These are phyloP conservation scores for Withania somnifera DNA, from an alignment of 305 asterid species.

Conservation along the genomic window DNA sequence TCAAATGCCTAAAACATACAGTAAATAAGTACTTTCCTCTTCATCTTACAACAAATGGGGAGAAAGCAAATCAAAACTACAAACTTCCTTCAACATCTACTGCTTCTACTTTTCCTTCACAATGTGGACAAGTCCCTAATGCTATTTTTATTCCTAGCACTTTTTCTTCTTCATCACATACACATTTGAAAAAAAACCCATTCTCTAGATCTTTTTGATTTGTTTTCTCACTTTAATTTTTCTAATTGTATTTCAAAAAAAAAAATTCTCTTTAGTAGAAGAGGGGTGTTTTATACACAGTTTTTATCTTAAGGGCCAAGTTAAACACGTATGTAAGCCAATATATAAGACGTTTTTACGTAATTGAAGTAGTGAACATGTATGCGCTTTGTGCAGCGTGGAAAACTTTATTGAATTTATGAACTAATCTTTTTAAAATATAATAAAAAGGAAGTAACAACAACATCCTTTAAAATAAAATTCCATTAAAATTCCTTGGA, in stretches of 20 bases:
- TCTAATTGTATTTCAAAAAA: neutral
- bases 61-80: neutral
- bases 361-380: neutral
- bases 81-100: neutral
- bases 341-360: neutral
- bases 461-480: too few species aligned
- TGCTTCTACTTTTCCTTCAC: neutral
- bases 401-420: too few species aligned
- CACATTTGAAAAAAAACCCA: neutral
- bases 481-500: too few species aligned
- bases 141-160: neutral
- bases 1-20: neutral
- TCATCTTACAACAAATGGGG: neutral
- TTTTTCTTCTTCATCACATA: neutral
- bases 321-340: neutral
- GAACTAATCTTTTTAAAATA: too few species aligned
- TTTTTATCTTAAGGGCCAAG: neutral
- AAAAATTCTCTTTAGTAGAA: neutral
- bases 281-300: neutral
- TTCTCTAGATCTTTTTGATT: neutral
- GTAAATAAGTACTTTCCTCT: neutral
- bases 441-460: too few species aligned
- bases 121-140: neutral
- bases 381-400: neutral
- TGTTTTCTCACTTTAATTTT: neutral